Conservation (phyloP, 495 filamentous ascomycete species). For the Penicillium cataractarum region DNA sequence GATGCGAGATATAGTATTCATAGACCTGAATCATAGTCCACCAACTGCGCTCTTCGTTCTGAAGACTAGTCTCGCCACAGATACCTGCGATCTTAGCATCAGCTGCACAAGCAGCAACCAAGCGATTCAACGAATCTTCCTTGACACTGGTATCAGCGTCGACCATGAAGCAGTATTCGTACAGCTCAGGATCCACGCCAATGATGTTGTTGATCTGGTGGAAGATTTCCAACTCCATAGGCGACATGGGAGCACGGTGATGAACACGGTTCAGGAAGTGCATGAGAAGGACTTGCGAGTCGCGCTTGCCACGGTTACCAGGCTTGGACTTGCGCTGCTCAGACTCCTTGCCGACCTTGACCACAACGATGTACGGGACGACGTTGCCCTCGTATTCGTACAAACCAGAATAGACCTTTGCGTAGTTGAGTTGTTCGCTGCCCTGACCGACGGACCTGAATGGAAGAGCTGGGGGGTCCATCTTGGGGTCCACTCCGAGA, state of each 20-base stretch:
- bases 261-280: conserved; percentile 98
- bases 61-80: conserved; percentile 94
- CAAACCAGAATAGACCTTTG: conserved; percentile 96
- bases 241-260: conserved; percentile 89
- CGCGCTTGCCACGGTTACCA: conserved; percentile 97
- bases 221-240: conserved; percentile 95
- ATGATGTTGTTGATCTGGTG: conserved; percentile 99
- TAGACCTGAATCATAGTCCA: conserved; percentile 99
- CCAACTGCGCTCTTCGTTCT: conserved; percentile 93
- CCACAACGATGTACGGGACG: conserved; percentile 92
- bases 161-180: conserved; percentile 97
- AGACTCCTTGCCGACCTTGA: conserved; percentile 96
- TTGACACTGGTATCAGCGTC: conserved; percentile 96
- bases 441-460: conserved; percentile 90
- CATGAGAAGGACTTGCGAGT: conserved; percentile 83
- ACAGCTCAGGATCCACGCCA: conserved; percentile 94
- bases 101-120: conserved; percentile 91
- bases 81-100: conserved; percentile 96
- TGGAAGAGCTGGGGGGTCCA: conserved; percentile 89
- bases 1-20: conserved; percentile 97
- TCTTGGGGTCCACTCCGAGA: conserved; percentile 93
- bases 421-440: conserved; percentile 94
- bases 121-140: conserved; percentile 87
- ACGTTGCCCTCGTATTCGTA: conserved; percentile 98
- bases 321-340: conserved; percentile 91